A percentile compares a stretch with the other conserved stretches of the same genome.
Conservation (phyloP, 345 rosid genomes). For the Trapa bicornis region DNA sequence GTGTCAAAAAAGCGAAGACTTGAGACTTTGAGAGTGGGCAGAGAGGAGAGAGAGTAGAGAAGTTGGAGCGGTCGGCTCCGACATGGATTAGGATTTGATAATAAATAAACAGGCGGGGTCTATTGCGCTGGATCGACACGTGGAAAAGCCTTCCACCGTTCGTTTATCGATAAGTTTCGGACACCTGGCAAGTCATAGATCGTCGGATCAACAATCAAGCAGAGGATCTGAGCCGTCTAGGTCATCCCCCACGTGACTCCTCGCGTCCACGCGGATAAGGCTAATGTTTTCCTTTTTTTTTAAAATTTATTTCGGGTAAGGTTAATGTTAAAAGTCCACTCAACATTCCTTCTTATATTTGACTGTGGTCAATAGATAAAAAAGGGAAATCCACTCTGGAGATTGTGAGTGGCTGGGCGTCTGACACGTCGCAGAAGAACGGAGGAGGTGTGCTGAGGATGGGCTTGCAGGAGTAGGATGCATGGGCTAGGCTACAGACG, state of each 20-base stretch:
- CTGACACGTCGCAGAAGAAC: not conserved
- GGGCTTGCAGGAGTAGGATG: too few species aligned
- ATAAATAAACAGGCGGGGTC: not conserved
- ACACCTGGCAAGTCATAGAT: not conserved
- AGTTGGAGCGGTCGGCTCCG: not conserved
- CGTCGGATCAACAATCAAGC: slow-evolving; percentile 1
- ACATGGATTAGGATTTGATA: not conserved
- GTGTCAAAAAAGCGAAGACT: not conserved
- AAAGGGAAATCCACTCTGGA: too few species aligned
- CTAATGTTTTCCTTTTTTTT: too few species aligned
- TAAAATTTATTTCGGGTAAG: too few species aligned
- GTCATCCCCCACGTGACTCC: not conserved
- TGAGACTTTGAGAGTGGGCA: not conserved
- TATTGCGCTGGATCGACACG: slow-evolving; percentile 2
- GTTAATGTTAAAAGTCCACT: too few species aligned
- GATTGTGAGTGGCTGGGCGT: not conserved
- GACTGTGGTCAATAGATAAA: too few species aligned
- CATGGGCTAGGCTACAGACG: too few species aligned
- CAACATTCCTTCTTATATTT: too few species aligned
- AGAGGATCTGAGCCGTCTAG: slow-evolving; percentile 6
- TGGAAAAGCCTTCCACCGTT: slow-evolving; percentile 11
- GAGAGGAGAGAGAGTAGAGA: not conserved
- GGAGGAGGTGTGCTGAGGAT: too few species aligned
- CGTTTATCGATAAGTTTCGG: slow-evolving; percentile 20
- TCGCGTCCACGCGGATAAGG: too few species aligned